Evolutionary conservation across 163 green algal species (phyloP), one percentile per base, ranked within the genome.

Genomic region (Chlorella variabilis): DNA sequence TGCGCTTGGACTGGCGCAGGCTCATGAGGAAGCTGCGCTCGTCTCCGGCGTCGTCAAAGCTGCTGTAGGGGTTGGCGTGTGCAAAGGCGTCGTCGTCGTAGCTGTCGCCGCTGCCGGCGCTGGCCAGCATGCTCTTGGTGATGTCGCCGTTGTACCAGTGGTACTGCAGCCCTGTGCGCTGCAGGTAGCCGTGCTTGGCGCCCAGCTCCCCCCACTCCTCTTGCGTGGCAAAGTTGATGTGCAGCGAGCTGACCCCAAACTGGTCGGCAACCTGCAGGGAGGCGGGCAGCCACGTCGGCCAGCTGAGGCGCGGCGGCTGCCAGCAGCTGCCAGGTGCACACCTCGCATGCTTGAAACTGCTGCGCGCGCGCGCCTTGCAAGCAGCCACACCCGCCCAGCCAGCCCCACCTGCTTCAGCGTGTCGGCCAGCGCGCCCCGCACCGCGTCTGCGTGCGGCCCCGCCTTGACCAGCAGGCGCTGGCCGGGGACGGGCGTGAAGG

Each of bases 401-500:
- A 39, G 18, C 87, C 89, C 51, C 27, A 80, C 42, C 36, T 61
- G 66, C 77, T 83, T 42, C 11, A 83, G 66, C 6, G 65, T 42
- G 34, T 36, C 20, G 0, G 80, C 68, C 58, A 91, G 61, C 2
- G 75, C 73, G 25, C 65, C 49, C 1, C 85, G 59, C 29, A 91
- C 74, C 0, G 77, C 82, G 3, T 4, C 49, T 15, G 49, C 77
- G 33, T 23, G 81, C 78, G 25, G 63, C 59, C 70, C 80, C 25
- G 69, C 70, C 70, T 68, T 66, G 2, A 92, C 84, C 41, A 97
- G 80, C 58, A 98, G 79, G 15, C 94, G 88, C 6, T 83, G 85
- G n/a, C 94, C 94, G 5, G 93, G 92, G 5, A 93, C 94, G 11
- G 94, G 94, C 0, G 93, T 94, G 87, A 98, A 98, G 25, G 94